Base-by-base conservation (phyloP, 2,329 filamentous ascomycete species). In the Penicillium vulpinum region DNA sequence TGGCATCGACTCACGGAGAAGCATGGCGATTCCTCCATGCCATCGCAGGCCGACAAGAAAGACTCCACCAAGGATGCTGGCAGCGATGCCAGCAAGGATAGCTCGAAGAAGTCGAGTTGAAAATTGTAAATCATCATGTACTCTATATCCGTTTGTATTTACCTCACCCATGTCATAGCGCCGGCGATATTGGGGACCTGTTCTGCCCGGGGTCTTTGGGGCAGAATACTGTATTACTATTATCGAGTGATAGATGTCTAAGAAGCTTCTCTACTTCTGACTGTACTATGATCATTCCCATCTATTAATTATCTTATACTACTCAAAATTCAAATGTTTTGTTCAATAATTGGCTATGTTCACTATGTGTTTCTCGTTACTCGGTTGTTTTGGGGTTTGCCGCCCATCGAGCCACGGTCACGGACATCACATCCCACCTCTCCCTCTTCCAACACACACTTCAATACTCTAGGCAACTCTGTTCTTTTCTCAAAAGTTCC, bases 1-100 rank as follows among this genome's bases (percentile, higher is more conserved):
- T 97, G 93, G 93, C 91, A 97, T 72, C 92, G 87, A 63, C 76
- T 97, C 54, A 96, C 89, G n/a, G 90, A 91, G 56, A 74, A 76
- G 62, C 69, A 68, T 50, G 50, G 48, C 18, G 66, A 66, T 33
- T 55, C 62, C 15, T 61, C 59, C 33, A 72, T 77, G 41, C 61
- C 69, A 49, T 36, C 36, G 40, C 63, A 71, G 26, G 64, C 70
- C 16, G 62, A 54, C 21, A 35, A 69, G 11, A 28, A 70, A 16
- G 67, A 66, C 47, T 64, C 69, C 45, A 68, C 26, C 28, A 54
- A 64, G 55, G 59, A 62, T 31, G 54, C 62, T 41, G 59, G 55
- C 45, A 59, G 56, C 43, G 67, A 67, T 51, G 33, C 56, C 44
- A 58, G 57, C 49, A 65, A 70, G 43, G 67, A 73, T 36, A 67